Evolutionary conservation across 1,139 yeast species (phyloP), one percentile per base, ranked within the genome.

Genomic region (Candida tunisiensis): DNA sequence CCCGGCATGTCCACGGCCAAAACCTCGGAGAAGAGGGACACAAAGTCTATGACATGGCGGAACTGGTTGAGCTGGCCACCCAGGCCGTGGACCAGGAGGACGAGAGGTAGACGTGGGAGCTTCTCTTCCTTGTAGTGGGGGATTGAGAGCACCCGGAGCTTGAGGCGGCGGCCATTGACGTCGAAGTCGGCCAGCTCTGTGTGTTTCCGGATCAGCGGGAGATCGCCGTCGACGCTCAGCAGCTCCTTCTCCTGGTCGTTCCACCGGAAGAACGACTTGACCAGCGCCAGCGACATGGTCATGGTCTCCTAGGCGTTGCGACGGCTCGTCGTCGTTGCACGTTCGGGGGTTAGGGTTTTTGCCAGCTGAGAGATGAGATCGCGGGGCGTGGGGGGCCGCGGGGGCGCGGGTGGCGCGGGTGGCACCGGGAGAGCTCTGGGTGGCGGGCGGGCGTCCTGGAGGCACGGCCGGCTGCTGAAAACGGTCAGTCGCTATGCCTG

Each of bases 11-110:
- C 91, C 13, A 77, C 41, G 1, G 79, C 61, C 30, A 71, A 44
- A 3, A 74, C 60, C 36, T 73, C 77, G 40, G 71, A 62, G 44
- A 77, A 70, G 41, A 73, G 77, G 16, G 79, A 60, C 32, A 77
- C 60, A 31, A 70, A 59, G 23, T 69, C 77, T 49, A 77, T 57
- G 23, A 74, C 51, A 3, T 69, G 65, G 38, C 73, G 80, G 44
- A 78, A 75, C 44, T 74, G 85, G 7, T 75, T 60, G 52, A 74
- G 57, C 42, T 74, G 85, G 6, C 91, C 91, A 1, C 91, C 91
- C 24, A 77, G 51, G 0, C 91, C 91, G 47, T 77, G 91, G 14
- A 77, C 42, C 29, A 77, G 64, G 9, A 77, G 55, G 9, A 74
- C 47, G 4, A 69, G 54, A 0, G 91, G 88, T 27, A 72, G 49